Evolutionary conservation across 1,139 yeast species (phyloP), one percentile per base, ranked within the genome.

Genomic region (Candida glucosophila): DNA sequence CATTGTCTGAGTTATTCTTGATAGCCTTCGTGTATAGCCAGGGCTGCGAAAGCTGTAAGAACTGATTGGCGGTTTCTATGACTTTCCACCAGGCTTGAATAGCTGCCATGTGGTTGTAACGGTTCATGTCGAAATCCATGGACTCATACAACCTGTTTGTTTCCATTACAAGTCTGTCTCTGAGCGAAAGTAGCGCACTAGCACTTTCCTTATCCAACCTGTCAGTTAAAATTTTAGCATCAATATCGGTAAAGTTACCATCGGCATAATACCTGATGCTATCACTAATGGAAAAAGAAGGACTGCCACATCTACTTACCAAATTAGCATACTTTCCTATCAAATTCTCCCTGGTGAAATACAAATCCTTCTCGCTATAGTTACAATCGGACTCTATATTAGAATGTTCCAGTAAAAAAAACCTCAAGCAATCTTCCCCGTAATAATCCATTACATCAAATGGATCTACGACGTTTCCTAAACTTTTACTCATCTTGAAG

Each of bases 381-480:
- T 86, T 88, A 35, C 88, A 74, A 52, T 90, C 98, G 23, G 70
- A 66, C 22, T 72, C 78, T 22, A 88, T 55, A 27, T 76, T 76
- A 2, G 95, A 80, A 46, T 79, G 77, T 40, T 78, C 85, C 49
- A 78, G 67, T 33, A 90, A 55, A 46, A 78, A 86, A 52, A 82
- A 77, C 34, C 95, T 60, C 22, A 85, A 58, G 1, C 85, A 58
- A 49, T 88, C 97, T 12, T 68, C 55, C 0, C 88, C 95, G 40
- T 79, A 79, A 29, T 61, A 49, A 1, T 69, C 60, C 12, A 73
- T 58, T 14, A 79, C 64, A 11, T 59, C 68, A 13, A 79, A 46
- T 0, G 99, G 98, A 43, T 92, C 96, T 6, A 90, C 94, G n/a
- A 90, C 97, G 48, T 90, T 90, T 0, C 97, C 96, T 31, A 78